Base-by-base conservation (phyloP, 2,329 filamentous ascomycete species). In the Arachnomyces sp. region DNA sequence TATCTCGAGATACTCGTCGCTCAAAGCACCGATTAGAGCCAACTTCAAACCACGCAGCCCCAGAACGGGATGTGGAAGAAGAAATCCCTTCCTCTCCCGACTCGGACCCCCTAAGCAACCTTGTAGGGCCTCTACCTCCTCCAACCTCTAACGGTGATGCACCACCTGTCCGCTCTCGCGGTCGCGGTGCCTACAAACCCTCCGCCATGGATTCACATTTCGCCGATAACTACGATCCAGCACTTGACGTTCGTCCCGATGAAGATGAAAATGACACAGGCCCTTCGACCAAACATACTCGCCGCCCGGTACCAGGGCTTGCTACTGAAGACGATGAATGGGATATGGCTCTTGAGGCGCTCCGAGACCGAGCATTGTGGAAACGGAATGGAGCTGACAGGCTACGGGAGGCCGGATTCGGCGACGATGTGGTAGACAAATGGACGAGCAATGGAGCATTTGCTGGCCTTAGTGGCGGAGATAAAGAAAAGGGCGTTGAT, bases 191-290 rank as follows among this genome's bases (percentile, higher is more conserved):
- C 11, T 70, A 77, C 30, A 67, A 56, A 32, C 67, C 73, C 3
- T 73, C 73, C 1, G 79, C 76, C 7, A 93, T 95, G 49, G 88
- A 95, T 55, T 71, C 75, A 16, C 85, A 85, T 38, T 96, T 95
- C 60, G 80, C 83, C 1, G 68, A 78, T 1, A 74, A 62, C 13
- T 82, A 82, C 51, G 69, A 82, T 45, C 78, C 78, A 1, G 57
- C 66, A 13, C 47, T 59, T 7, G 67, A 71, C 44, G 47, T 68
- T 3, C 59, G 62, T 2, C 49, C 53, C 5, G 58, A 65, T 30
- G 42, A 48, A 12, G 57, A 63, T 7, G 52, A 61, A 36, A 83
- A 82, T 50, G 71, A 78, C 44, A 73, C 75, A 0, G 62, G 5
- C 57, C 66, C n/a, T 77, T 85, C 51, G 61, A 82, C 3, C 65